These are phyloP conservation scores for Lactarius sanguifluus DNA, from an alignment of 768 basidiomycete genomes.

Conservation along the genomic window DNA sequence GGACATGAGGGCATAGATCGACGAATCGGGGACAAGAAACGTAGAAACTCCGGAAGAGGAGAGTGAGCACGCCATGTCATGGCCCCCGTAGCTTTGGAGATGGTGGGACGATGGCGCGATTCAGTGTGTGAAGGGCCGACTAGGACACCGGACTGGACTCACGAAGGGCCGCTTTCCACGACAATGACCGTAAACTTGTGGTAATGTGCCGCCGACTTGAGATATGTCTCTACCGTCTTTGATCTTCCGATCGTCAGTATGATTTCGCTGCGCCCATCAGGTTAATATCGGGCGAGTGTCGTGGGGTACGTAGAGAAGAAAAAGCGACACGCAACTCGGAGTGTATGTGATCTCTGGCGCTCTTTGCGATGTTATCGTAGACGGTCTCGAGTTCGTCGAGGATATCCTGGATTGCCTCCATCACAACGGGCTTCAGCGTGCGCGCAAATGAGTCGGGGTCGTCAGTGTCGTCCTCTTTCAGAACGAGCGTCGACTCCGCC, in stretches of 20 bases:
- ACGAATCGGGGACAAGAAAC: conserved; percentile 96
- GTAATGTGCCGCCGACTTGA: conserved; percentile 86
- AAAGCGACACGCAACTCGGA: conserved; percentile 71
- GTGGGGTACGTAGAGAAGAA: not conserved
- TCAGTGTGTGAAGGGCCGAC: conserved; percentile 11
- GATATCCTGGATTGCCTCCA: conserved; percentile 97
- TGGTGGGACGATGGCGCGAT: conserved; percentile 1
- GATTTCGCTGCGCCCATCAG: conserved; percentile 65
- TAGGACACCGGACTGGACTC: conserved; percentile 42
- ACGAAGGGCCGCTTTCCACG: conserved; percentile 94
- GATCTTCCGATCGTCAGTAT: conserved; percentile 94
- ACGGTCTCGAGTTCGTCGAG: conserved; percentile 95
- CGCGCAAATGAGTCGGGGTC: conserved; percentile 78
- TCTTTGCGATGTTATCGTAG: conserved; percentile 91
- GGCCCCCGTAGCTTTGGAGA: conserved; percentile 70
- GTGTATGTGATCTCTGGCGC: conserved; percentile 94
- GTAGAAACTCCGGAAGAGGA: conserved; percentile 85
- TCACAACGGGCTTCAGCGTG: conserved; percentile 85
- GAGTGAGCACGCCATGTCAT: conserved; percentile 78
- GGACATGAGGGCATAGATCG: conserved; percentile 94
- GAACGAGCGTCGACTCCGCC: conserved; percentile 53
- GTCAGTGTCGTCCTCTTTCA: conserved; percentile 69
- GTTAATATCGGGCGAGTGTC: conserved; percentile 1
- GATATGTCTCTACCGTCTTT: conserved; percentile 88
- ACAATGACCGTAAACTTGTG: conserved; percentile 96